phyloP scores from a whole-genome alignment of 441 rosid genomes.

The Theobroma grandiflorum region DNA sequence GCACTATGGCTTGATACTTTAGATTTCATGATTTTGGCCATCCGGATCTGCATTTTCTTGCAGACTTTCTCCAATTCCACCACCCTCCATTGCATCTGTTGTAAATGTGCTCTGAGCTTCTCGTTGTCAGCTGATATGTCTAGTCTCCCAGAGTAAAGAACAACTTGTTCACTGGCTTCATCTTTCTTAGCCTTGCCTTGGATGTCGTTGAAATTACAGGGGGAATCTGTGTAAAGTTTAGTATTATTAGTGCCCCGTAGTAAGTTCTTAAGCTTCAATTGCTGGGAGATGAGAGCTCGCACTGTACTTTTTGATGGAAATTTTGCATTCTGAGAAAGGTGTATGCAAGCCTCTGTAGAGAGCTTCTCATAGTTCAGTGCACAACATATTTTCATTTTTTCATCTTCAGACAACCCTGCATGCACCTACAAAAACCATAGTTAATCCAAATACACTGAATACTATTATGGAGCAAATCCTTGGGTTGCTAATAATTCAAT shows the following conservation, averaged over 20 bases:
- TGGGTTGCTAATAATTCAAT: background rate
- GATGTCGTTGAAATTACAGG: constrained; percentile 32
- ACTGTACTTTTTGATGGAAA: constrained; percentile 56
- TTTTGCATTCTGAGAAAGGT: constrained; percentile 60
- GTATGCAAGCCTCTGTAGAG: constrained; percentile 56
- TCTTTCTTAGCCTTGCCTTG: constrained; percentile 39
- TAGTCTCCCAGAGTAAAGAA: constrained; percentile 55
- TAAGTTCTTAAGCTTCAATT: constrained; percentile 53
- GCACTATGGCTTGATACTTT: constrained; percentile 46
- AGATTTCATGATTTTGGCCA: constrained; percentile 72
- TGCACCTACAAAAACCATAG: constrained; percentile 58
- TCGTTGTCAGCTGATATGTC: constrained; percentile 50
- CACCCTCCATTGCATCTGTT: constrained; percentile 85
- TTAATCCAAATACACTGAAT: constrained; percentile 10
- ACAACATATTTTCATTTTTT: constrained; percentile 58
- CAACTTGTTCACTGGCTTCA: constrained; percentile 44
- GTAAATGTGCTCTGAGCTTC: constrained; percentile 58
- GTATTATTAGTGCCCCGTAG: constrained; percentile 31
- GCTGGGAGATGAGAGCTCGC: constrained; percentile 51
- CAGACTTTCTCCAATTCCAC: constrained; percentile 83
- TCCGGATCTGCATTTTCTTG: constrained; percentile 76
- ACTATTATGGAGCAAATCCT: background rate
- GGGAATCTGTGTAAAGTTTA: constrained; percentile 29
- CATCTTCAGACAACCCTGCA: constrained; percentile 64
- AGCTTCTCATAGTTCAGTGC: constrained; percentile 71